These are phyloP conservation scores for Saccharomyces pastorianus DNA, from an alignment of 1,139 yeast species.

Conservation along the genomic window DNA sequence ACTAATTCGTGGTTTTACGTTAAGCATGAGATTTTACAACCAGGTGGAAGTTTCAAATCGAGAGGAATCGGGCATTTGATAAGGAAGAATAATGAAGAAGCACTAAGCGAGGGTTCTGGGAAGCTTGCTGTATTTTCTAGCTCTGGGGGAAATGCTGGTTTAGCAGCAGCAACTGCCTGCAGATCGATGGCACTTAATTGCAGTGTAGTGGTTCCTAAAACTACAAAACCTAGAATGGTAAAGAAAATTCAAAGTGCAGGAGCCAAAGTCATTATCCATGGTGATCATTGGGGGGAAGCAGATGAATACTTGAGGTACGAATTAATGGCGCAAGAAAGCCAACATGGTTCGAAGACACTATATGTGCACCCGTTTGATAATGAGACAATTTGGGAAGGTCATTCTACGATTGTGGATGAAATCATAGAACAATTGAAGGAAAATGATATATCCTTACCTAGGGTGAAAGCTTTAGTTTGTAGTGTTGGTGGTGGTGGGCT, in stretches of 20 bases:
- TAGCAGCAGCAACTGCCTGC: slow-evolving; percentile 60
- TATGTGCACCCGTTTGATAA: slow-evolving; percentile 64
- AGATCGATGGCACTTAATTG: slow-evolving; percentile 39
- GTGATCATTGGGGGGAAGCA: slow-evolving; percentile 54
- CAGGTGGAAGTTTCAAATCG: slow-evolving; percentile 61
- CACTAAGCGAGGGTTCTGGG: slow-evolving; percentile 9
- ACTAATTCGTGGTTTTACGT: slow-evolving; percentile 22
- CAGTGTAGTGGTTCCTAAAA: slow-evolving; percentile 53
- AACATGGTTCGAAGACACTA: slow-evolving; percentile 18
- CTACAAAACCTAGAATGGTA: slow-evolving; percentile 35
- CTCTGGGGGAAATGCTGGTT: slow-evolving; percentile 70
- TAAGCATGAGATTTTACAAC: slow-evolving; percentile 57
- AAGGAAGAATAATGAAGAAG: slow-evolving; percentile 17
- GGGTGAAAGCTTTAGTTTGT: slow-evolving; percentile 49
- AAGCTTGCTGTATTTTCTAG: slow-evolving; percentile 47
- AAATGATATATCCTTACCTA: slow-evolving; percentile 11
- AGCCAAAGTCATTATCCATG: slow-evolving; percentile 45
- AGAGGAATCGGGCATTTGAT: slow-evolving; percentile 51
- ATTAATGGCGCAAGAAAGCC: slow-evolving; percentile 32
- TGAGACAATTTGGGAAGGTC: slow-evolving; percentile 60
- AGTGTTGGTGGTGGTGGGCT: slow-evolving; percentile 71
- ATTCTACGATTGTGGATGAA: slow-evolving; percentile 50
- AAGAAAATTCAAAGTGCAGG: slow-evolving; percentile 37
- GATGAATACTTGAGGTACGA: slow-evolving; percentile 40
- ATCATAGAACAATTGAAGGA: slow-evolving; percentile 37